Base-by-base conservation (phyloP, 140 eudicot species). In the Flaveria floridana region DNA sequence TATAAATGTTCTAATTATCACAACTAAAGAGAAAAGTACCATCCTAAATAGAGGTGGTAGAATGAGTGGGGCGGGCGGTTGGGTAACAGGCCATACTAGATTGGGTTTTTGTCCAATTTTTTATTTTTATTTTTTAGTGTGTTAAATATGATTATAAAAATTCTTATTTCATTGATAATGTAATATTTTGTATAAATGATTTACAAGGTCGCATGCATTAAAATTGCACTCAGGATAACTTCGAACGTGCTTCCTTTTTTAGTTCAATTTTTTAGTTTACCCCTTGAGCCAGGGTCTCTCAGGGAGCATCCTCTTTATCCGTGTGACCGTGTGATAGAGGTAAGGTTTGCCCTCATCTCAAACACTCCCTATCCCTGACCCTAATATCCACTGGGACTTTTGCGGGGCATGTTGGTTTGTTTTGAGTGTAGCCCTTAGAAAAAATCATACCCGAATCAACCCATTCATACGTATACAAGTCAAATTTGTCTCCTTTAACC, bases 121-220 rank as follows among this genome's bases (percentile, higher is more conserved):
- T 34, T 64, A 26, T 13, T 1, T 7, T 5, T 44, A 44, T 44
- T 7, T 62, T 62, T 28, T 72, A 72, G 37, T 14, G 52, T 20
- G 23, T 57, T 55, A 72, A 14, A 57, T 39, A 72, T 14, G 39
- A 37, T 56, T 26, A 21, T n/a, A 18, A 9, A 28, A 28, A n/a
- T 25, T 26, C 16, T 6, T 52, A 30, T 72, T 55, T 37, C 12
- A 72, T 12, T 39, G 41, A 20, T 34, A 18, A 37, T 37, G 14
- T 57, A 39, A 20, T 72, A 42, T 44, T 19, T 41, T 1, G 4
- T 15, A 70, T 37, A 57, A 26, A 13, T 14, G n/a, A 72, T 39
- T 56, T 56, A 37, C 18, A 14, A 18, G 37, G 68, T 72, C 58
- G 25, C 25, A 59, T 15, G 78, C 70, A 73, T 19, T 58, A 39